Percentiles rank a stretch among this genome's conserved stretches.
These are phyloP conservation scores for Aspergillus pseudonomiae DNA, from an alignment of 2,329 filamentous ascomycete species.

Conservation along the genomic window DNA sequence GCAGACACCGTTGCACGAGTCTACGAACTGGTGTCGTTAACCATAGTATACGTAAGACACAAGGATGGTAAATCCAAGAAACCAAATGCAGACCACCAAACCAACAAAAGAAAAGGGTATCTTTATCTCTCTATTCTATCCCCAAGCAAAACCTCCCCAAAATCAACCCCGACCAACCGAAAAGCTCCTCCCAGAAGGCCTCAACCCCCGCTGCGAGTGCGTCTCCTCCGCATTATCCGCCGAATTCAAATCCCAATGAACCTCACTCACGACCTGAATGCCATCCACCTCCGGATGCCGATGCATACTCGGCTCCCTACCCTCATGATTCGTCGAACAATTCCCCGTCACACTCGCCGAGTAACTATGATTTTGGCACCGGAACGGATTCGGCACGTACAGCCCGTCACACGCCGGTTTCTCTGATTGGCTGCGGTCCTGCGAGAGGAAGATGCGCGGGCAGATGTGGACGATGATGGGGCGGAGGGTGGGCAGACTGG, in stretches of 20 bases:
- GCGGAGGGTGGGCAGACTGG: slow-evolving; percentile 31
- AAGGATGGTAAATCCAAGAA: background rate
- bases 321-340: slow-evolving; percentile 20
- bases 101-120: no score
- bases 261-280: slow-evolving; percentile 33
- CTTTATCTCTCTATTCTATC: background rate
- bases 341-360: slow-evolving; percentile 30
- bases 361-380: slow-evolving; percentile 20
- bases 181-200: background rate
- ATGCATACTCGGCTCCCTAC: background rate
- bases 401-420: slow-evolving; percentile 14
- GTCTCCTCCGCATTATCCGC: background rate
- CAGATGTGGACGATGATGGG: slow-evolving; percentile 31
- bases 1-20: background rate
- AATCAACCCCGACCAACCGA: background rate
- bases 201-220: background rate
- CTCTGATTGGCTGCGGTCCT: slow-evolving; percentile 16
- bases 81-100: no score
- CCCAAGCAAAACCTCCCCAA: background rate
- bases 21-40: background rate
- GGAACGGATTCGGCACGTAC: slow-evolving; percentile 12
- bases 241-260: slow-evolving; percentile 28
- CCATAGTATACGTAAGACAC: background rate
- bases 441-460: slow-evolving; percentile 26
- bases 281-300: slow-evolving; percentile 18